A percentile compares a stretch with the other conserved stretches of the same genome.
Conservation (phyloP, 179 eudicot genomes). For the Spergularia azorica region DNA sequence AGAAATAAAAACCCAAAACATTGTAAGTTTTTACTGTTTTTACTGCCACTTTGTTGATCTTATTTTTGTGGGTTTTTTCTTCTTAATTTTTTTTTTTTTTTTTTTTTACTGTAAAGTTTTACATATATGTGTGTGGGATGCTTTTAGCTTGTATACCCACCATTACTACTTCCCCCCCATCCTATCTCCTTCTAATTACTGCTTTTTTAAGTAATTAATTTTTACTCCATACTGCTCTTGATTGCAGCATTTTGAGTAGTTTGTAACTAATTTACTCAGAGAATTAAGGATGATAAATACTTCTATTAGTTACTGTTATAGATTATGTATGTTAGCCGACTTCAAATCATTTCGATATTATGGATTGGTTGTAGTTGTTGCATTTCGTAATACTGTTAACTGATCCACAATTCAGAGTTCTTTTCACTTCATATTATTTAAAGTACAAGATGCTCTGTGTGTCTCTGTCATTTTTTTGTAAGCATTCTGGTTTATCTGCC, state of each 20-base stretch:
- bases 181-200: slow-evolving; percentile 15
- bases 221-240: slow-evolving; percentile 24
- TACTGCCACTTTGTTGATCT: background rate
- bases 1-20: slow-evolving; percentile 41
- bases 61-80: slow-evolving; percentile 8
- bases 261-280: slow-evolving; percentile 33
- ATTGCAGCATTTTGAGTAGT: slow-evolving; percentile 34
- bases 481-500: too few species aligned
- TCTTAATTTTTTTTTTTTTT: background rate
- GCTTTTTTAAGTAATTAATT: slow-evolving; percentile 9
- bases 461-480: too few species aligned
- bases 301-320: slow-evolving; percentile 15
- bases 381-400: slow-evolving; percentile 4
- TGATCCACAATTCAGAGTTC: too few species aligned
- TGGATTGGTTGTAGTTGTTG: too few species aligned
- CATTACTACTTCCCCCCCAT: background rate
- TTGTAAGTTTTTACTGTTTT: slow-evolving; percentile 19
- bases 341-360: too few species aligned
- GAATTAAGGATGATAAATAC: slow-evolving; percentile 15
- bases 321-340: background rate
- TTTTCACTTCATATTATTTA: too few species aligned
- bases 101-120: slow-evolving; percentile 33
- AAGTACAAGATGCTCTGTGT: too few species aligned
- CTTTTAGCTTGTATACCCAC: slow-evolving; percentile 28
- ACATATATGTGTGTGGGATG: slow-evolving; percentile 35